phyloP scores from a whole-genome alignment of 2,329 filamentous ascomycete species.

The Onygenales sp. region DNA sequence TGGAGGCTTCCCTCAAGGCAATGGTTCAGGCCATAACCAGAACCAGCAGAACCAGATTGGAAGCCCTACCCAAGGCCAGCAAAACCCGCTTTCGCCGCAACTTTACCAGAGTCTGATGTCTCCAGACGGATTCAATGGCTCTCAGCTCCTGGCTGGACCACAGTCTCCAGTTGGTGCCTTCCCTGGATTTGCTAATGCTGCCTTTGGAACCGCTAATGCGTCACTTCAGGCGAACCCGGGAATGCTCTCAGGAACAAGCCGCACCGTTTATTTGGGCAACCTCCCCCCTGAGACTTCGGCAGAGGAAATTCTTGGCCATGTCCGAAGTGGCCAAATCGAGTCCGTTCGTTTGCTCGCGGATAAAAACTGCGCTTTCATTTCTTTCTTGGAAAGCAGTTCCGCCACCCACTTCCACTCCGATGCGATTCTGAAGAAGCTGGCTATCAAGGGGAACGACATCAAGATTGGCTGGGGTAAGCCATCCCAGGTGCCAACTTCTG shows the following conservation, averaged over 20 bases:
- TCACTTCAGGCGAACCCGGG: slow-evolving; percentile 69
- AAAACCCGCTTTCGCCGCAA: slow-evolving; percentile 61
- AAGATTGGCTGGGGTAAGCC: slow-evolving; percentile 99
- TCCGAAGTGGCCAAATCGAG: slow-evolving; percentile 95
- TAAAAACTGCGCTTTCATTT: slow-evolving; percentile 99
- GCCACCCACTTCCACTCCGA: slow-evolving; percentile 99
- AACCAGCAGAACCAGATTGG: slow-evolving; percentile 52
- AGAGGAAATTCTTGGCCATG: slow-evolving; percentile 92
- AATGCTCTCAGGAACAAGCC: slow-evolving; percentile 79
- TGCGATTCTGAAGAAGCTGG: slow-evolving; percentile 98
- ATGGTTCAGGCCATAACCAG: slow-evolving; percentile 44
- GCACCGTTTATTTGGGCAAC: slow-evolving; percentile 95
- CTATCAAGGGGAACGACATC: slow-evolving; percentile 97
- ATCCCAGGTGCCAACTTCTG: slow-evolving; percentile 93
- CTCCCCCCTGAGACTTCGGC: slow-evolving; percentile 96
- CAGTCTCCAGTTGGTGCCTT: slow-evolving; percentile 80
- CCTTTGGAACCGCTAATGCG: slow-evolving; percentile 56
- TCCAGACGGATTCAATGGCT: slow-evolving; percentile 70
- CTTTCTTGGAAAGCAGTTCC: slow-evolving; percentile 93
- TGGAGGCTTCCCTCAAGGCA: slow-evolving; percentile 61
- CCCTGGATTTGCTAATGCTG: slow-evolving; percentile 51
- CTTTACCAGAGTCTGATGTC: slow-evolving; percentile 79
- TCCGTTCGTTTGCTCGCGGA: slow-evolving; percentile 94
- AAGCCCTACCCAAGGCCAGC: slow-evolving; percentile 65
- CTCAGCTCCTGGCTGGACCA: slow-evolving; percentile 68